phyloP scores from a whole-genome alignment of 2,329 filamentous ascomycete genomes.

The Cladophialophora psammophila region DNA sequence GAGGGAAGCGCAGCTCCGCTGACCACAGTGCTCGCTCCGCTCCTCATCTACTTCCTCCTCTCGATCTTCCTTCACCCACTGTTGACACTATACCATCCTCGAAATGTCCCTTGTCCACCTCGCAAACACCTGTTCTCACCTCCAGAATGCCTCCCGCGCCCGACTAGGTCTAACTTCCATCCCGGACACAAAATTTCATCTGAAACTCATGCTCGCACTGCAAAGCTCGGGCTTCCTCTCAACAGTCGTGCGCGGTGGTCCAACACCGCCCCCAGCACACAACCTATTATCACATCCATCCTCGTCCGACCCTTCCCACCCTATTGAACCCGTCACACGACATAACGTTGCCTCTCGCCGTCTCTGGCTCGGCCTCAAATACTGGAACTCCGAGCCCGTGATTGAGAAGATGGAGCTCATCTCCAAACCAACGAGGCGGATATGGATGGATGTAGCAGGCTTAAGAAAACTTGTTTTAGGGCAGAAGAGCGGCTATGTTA shows the following conservation, averaged over 20 bases:
- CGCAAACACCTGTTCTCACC: conserved; percentile 83
- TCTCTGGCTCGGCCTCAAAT: conserved; percentile 90
- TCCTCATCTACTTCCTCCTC: not conserved
- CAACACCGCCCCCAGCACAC: conserved; percentile 61
- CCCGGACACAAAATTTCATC: conserved; percentile 80
- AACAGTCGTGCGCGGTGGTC: conserved; percentile 76
- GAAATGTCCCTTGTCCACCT: conserved; percentile 77
- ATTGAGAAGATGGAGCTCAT: conserved; percentile 71
- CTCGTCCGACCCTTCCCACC: conserved; percentile 47
- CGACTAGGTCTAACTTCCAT: conserved; percentile 84
- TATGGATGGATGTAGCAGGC: conserved; percentile 69
- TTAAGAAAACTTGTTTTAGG: conserved; percentile 74
- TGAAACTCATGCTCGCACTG: conserved; percentile 75
- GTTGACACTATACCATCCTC: not conserved
- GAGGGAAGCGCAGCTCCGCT: not conserved
- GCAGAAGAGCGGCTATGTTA: conserved; percentile 69
- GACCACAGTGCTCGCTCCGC: not conserved
- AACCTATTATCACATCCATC: conserved; percentile 61
- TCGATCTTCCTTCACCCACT: not conserved
- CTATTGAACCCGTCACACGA: conserved; percentile 64
- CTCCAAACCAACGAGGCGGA: conserved; percentile 75
- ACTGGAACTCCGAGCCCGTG: conserved; percentile 83
- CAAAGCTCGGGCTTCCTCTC: conserved; percentile 84
- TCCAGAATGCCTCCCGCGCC: conserved; percentile 88
- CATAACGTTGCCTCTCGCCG: conserved; percentile 76